Conservation (phyloP, 1,284 basidiomycete species). For the Mycena citricolor region DNA sequence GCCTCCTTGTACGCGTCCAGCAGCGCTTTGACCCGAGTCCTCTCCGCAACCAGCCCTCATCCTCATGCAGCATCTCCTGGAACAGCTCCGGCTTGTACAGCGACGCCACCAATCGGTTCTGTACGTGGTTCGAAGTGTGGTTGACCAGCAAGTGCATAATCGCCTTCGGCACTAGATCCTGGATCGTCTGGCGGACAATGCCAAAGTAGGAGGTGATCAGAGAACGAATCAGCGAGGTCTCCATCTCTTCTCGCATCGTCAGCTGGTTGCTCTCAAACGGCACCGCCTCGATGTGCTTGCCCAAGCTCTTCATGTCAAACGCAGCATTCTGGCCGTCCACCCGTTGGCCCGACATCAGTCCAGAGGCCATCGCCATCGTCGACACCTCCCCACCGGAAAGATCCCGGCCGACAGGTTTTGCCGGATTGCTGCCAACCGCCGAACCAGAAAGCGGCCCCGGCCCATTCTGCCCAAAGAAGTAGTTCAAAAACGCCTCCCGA, state of each 20-base stretch:
- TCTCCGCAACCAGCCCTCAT: constrained; percentile 94
- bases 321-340: constrained; percentile 83
- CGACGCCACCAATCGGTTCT: constrained; percentile 90
- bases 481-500: constrained; percentile 90
- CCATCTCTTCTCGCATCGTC: constrained; percentile 90
- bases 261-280: constrained; percentile 62
- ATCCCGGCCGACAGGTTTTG: constrained; percentile 59
- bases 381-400: constrained; percentile 48
- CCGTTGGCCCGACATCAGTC: constrained; percentile 65
- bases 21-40: constrained; percentile 90
- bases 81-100: constrained; percentile 96
- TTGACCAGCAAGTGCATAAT: constrained; percentile 97
- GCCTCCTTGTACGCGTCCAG: constrained; percentile 98
- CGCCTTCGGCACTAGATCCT: constrained; percentile 96
- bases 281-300: constrained; percentile 92
- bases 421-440: constrained; percentile 39
- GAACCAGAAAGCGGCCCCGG: constrained; percentile 61
- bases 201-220: constrained; percentile 95
- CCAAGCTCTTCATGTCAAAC: constrained; percentile 98
- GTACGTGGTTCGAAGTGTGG: constrained; percentile 93
- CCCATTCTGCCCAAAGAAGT: constrained; percentile 90
- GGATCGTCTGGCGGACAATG: constrained; percentile 95
- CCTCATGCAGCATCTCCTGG: constrained; percentile 89
- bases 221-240: constrained; percentile 91
- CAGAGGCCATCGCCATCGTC: constrained; percentile 42